A percentile compares a stretch with the other conserved stretches of the same genome.
These are phyloP conservation scores for Stagonosporopsis rhizophila DNA, from an alignment of 2,329 filamentous ascomycete species.

Conservation along the genomic window DNA sequence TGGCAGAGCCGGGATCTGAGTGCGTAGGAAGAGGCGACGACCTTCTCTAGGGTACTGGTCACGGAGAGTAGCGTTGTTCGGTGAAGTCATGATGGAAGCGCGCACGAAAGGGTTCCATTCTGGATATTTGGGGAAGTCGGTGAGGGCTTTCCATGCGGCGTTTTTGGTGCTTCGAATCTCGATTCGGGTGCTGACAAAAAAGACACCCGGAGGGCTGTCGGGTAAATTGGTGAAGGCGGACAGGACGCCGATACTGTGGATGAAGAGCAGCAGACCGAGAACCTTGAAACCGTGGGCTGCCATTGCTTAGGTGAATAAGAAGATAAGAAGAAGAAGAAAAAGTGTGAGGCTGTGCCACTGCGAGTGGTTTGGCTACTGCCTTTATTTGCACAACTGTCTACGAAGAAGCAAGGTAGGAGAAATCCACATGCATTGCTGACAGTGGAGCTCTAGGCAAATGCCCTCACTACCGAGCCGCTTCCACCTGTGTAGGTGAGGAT, in stretches of 20 bases:
- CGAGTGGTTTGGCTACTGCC: background rate
- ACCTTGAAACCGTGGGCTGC: background rate
- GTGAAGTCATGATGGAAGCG: constrained; percentile 29
- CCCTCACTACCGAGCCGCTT: background rate
- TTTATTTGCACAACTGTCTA: too few species aligned
- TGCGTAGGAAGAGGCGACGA: constrained; percentile 32
- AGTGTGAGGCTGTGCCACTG: too few species aligned
- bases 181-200: constrained; percentile 36
- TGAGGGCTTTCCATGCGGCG: constrained; percentile 38
- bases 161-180: constrained; percentile 32
- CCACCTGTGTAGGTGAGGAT: background rate
- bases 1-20: constrained; percentile 40
- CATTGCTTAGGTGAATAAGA: background rate
- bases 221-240: constrained; percentile 37
- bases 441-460: background rate
- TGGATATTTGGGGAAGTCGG: constrained; percentile 36
- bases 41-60: constrained; percentile 37
- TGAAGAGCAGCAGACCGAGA: constrained; percentile 3
- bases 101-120: constrained; percentile 46
- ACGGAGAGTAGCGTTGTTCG: constrained; percentile 28
- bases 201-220: constrained; percentile 33
- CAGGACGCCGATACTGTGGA: constrained; percentile 2
- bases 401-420: background rate
- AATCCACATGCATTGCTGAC: background rate
- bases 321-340: too few species aligned